These are phyloP conservation scores for Microcos paniculata DNA, from an alignment of 345 rosid genomes.

Conservation along the genomic window DNA sequence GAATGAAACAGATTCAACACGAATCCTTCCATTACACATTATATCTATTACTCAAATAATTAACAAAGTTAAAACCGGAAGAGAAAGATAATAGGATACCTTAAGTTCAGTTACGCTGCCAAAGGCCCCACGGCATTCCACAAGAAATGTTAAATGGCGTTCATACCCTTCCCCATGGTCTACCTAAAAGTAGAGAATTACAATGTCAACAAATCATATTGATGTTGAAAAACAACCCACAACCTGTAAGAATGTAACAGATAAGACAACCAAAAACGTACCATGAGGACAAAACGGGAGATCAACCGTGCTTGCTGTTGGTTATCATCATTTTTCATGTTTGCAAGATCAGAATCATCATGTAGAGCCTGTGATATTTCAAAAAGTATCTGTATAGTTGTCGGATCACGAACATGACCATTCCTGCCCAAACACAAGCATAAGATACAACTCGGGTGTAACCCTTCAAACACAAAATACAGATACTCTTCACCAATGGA, in stretches of 20 bases:
- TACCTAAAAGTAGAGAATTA: slow-evolving; percentile 50
- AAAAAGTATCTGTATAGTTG: slow-evolving; percentile 67
- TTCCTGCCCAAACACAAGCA: slow-evolving; percentile 49
- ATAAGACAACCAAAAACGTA: slow-evolving; percentile 24
- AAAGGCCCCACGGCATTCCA: slow-evolving; percentile 82
- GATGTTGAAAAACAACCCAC: background rate
- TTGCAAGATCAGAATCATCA: slow-evolving; percentile 56
- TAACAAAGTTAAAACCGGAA: background rate
- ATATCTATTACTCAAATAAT: background rate
- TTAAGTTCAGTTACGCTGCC: slow-evolving; percentile 61
- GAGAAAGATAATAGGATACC: slow-evolving; percentile 40
- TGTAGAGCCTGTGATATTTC: slow-evolving; percentile 70
- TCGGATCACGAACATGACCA: slow-evolving; percentile 49
- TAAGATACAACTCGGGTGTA: background rate
- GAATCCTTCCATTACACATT: background rate
- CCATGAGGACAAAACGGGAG: slow-evolving; percentile 75
- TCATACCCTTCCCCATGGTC: slow-evolving; percentile 69
- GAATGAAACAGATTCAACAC: background rate
- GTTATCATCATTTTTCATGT: slow-evolving; percentile 62
- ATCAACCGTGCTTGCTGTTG: slow-evolving; percentile 61
- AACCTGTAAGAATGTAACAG: background rate
- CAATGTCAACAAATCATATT: slow-evolving; percentile 22
- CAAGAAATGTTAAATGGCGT: slow-evolving; percentile 70
- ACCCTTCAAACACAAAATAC: slow-evolving; percentile 11
- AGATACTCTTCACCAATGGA: background rate